Evolutionary conservation across 2,329 filamentous ascomycete genomes (phyloP).

Genomic region (Neonectria magnoliae): DNA sequence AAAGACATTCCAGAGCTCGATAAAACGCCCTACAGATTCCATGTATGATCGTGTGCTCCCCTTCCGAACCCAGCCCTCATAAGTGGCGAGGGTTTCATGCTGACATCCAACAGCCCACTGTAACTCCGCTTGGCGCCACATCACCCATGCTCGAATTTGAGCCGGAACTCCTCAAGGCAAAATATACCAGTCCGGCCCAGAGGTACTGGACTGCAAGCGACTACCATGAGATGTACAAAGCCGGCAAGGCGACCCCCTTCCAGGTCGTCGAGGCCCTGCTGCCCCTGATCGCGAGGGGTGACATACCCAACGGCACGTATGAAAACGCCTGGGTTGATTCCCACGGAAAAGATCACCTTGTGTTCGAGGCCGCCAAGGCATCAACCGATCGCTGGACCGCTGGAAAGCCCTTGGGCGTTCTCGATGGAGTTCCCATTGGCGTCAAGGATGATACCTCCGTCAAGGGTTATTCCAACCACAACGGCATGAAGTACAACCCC

Average conservation of each 20-base stretch:
- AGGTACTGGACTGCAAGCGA: constrained; percentile 78
- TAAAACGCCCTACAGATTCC: constrained; percentile 56
- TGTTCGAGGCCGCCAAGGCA: constrained; percentile 74
- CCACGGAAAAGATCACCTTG: constrained; percentile 64
- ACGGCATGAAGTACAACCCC: constrained; percentile 71
- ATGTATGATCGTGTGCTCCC: constrained; percentile 51
- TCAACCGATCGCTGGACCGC: constrained; percentile 78
- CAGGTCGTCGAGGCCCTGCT: constrained; percentile 78
- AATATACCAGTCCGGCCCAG: constrained; percentile 53
- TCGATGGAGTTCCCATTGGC: constrained; percentile 85
- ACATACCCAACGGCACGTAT: constrained; percentile 66
- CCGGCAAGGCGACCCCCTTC: constrained; percentile 75
- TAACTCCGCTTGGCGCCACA: constrained; percentile 60
- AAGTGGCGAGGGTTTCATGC: neutral
- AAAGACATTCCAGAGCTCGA: constrained; percentile 59
- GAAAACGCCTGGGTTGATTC: constrained; percentile 78
- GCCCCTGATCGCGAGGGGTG: constrained; percentile 72
- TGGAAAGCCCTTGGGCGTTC: constrained; percentile 71
- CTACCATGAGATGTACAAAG: constrained; percentile 79
- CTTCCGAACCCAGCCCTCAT: neutral
- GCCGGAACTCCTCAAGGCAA: constrained; percentile 52
- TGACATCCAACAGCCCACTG: constrained; percentile 58
- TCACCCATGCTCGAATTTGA: constrained; percentile 53
- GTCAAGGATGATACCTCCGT: constrained; percentile 85
- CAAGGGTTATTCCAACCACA: constrained; percentile 73